Evolutionary conservation across 495 filamentous ascomycete genomes (phyloP), one percentile per base, ranked within the genome.

Genomic region (Talaromyces ruber): DNA sequence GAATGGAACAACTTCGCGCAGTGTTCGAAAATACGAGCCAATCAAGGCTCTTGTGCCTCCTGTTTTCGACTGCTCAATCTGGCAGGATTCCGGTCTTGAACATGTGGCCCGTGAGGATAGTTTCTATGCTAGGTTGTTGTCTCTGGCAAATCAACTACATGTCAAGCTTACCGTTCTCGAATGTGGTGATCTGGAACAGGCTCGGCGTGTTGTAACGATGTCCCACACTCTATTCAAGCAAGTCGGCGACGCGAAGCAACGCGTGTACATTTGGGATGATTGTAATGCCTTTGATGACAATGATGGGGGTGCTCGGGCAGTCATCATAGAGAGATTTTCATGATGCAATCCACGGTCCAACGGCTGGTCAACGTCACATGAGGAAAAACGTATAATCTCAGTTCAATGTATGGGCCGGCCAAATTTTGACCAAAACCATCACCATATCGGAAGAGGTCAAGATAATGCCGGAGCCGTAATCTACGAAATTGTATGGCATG

Each of bases 11-110:
- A 92, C 88, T 0, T 75, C 80, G 0, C 83, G 88, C 52, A 89
- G 86, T 26, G 94, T 98, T 26, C 80, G 93, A 4, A 83, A 82
- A 21, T 89, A 82, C 69, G 94, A 98, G 73, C 94, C 94, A 0
- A 80, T 75, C 60, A 66, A 86, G 6, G 94, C 94, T 5, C 74
- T 98, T 6, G 89, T 97, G 0, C 93, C 89, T 4, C 67, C 81
- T 7, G 22, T 26, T 9, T 7, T 37, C 14, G 22, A 62, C 21
- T 47, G 43, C 12, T n/a, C 18, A 7, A 8, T 47, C 24, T 60
- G 59, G 37, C 21, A 60, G 29, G 37, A 29, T 2, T 22, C 28
- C 21, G 45, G 59, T n/a, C 43, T 60, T 7, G 43, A 11, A 47
- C 18, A 28, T 18, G 28, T 61, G 53, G 26, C 58, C 29, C 66